phyloP scores from a whole-genome alignment of 306 rosid species.

The Neltuma alba region DNA sequence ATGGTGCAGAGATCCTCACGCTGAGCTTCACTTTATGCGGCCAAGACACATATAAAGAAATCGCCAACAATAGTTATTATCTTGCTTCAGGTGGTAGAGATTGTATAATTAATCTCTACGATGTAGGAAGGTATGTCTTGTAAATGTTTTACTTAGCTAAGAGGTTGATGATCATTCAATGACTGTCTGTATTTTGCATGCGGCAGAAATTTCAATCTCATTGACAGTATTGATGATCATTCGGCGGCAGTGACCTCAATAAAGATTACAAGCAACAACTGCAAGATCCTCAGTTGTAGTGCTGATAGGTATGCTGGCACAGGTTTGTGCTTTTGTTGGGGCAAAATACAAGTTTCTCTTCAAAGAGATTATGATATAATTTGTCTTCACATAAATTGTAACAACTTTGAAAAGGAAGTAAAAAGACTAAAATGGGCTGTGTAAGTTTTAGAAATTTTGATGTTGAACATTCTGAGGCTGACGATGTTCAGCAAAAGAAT shows the following conservation, averaged over 20 bases:
- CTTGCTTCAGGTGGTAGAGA: constrained; percentile 81
- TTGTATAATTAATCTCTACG: constrained; percentile 69
- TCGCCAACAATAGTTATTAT: constrained; percentile 39
- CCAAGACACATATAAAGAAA: constrained; percentile 39
- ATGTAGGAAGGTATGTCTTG: constrained; percentile 61
- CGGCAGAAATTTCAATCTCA: constrained; percentile 74
- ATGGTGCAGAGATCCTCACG: constrained; percentile 78
- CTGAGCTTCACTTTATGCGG: constrained; percentile 59
- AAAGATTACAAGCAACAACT: constrained; percentile 50
- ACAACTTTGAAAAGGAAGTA: constrained; percentile 16
- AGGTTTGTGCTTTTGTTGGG: background rate
- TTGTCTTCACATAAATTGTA: constrained; percentile 23
- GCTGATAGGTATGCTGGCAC: constrained; percentile 62
- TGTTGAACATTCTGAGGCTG: constrained; percentile 5
- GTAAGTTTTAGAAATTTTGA: constrained; percentile 21
- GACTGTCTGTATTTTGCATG: constrained; percentile 21
- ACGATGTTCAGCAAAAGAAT: background rate
- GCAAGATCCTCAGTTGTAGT: constrained; percentile 68
- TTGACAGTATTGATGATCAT: constrained; percentile 65
- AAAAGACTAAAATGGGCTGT: constrained; percentile 1
- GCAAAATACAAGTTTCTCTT: background rate
- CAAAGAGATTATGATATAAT: too few relatives aligned
- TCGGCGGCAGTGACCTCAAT: constrained; percentile 77
- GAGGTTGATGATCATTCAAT: constrained; percentile 30
- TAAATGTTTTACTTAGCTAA: constrained; percentile 25